Percentiles rank a stretch among this genome's conserved stretches.
These are phyloP conservation scores for Escallonia herrerae DNA, from an alignment of 129 eudicot species.

Conservation along the genomic window DNA sequence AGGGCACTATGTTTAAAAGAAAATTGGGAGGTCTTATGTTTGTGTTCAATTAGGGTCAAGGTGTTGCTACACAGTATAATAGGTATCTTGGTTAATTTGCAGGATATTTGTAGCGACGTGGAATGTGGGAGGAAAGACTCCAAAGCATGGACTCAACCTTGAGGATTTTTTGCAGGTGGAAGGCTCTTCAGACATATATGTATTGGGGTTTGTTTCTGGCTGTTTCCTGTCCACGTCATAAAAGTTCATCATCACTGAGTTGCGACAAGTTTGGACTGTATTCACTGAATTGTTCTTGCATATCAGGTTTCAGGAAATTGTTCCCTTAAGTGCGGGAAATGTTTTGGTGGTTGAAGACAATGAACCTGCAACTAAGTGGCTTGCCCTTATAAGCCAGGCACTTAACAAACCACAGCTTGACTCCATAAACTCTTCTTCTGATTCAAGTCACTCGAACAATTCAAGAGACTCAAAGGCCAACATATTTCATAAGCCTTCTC, in stretches of 20 bases:
- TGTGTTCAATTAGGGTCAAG: background rate
- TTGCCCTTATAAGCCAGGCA: conserved; percentile 57
- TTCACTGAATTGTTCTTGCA: background rate
- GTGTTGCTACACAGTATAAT: background rate
- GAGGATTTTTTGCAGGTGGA: conserved; percentile 74
- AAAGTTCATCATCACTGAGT: too few relatives aligned
- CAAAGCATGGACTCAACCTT: conserved; percentile 40
- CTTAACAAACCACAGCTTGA: conserved; percentile 52
- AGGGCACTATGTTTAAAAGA: background rate
- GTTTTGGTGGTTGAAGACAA: conserved; percentile 61
- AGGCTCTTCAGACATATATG: conserved; percentile 62
- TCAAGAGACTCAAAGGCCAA: conserved; percentile 25
- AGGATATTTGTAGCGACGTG: conserved; percentile 71
- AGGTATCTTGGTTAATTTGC: background rate
- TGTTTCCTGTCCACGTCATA: too few relatives aligned
- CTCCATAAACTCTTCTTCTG: conserved; percentile 12
- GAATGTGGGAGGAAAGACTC: conserved; percentile 79
- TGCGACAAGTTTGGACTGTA: background rate
- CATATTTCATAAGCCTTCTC: conserved; percentile 47
- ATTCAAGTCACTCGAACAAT: conserved; percentile 7
- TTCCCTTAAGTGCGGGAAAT: conserved; percentile 70
- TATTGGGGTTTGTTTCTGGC: conserved; percentile 44
- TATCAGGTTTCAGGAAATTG: conserved; percentile 81
- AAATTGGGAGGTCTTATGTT: background rate
- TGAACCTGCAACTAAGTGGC: conserved; percentile 73